These are phyloP conservation scores for Pseudozyma tsukubaensis DNA, from an alignment of 1,284 basidiomycete genomes.

Conservation along the genomic window DNA sequence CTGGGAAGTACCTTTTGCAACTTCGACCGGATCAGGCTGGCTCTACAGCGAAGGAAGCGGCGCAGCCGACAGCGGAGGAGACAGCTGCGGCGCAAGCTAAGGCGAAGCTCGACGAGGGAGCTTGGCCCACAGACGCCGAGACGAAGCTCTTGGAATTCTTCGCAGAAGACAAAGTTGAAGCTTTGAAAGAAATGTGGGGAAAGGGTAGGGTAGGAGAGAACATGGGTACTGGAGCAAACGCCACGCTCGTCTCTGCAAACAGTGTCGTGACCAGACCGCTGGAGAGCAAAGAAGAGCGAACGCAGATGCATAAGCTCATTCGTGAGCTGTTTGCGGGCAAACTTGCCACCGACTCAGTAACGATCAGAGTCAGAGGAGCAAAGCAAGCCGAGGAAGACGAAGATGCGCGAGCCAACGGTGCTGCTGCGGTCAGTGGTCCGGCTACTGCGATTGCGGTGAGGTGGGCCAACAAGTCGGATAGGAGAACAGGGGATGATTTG, in stretches of 20 bases:
- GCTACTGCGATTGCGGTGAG: conserved; percentile 76
- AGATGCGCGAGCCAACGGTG: conserved; percentile 33
- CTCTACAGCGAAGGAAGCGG: background rate
- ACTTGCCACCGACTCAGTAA: conserved; percentile 78
- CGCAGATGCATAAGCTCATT: conserved; percentile 82
- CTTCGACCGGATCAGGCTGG: conserved; percentile 6
- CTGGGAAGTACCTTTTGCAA: conserved; percentile 29
- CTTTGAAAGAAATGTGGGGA: conserved; percentile 32
- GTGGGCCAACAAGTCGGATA: conserved; percentile 73
- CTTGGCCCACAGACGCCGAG: conserved; percentile 37
- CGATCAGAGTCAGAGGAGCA: conserved; percentile 55
- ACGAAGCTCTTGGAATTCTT: conserved; percentile 37
- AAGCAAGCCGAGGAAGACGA: conserved; percentile 32
- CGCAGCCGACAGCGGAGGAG: background rate
- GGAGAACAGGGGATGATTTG: conserved; percentile 68
- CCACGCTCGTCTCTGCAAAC: conserved; percentile 30
- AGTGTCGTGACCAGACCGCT: conserved; percentile 76
- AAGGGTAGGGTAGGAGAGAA: conserved; percentile 13
- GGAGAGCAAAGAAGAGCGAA: conserved; percentile 81
- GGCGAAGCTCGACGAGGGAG: conserved; percentile 2
- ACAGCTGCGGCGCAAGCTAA: conserved; percentile 3
- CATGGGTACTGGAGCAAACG: conserved; percentile 38
- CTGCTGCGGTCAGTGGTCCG: background rate
- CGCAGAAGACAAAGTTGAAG: conserved; percentile 14
- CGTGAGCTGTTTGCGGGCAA: conserved; percentile 84